Evolutionary conservation across 1,284 basidiomycete genomes (phyloP), one percentile per base, ranked within the genome.

Genomic region (Apiotrichum porosum): DNA sequence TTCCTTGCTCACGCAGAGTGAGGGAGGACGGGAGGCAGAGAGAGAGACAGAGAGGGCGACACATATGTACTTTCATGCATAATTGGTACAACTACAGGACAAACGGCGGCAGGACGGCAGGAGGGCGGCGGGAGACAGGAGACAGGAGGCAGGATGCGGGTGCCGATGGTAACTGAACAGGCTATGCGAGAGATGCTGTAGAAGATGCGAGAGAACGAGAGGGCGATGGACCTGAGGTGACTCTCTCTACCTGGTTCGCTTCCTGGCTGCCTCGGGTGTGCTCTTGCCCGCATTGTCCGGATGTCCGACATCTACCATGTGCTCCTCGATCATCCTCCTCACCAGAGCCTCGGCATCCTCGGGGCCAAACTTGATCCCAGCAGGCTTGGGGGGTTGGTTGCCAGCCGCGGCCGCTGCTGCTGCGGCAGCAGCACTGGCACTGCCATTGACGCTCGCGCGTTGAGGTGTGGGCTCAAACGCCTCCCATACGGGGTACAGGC

Each of bases 401-500:
- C 26, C 19, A 33, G 41, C 41, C 37, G 47, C 79, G 80, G 66
- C 47, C 30, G 38, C 34, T n/a, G 40, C 38, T 19, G 32, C 39
- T 23, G 41, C 31, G 3, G 38, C 44, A 1, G 33, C 47, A 4
- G 32, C 44, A 31, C 39, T 44, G 39, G 18, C 22, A 17, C 22
- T 18, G 8, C 14, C 23, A 17, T 39, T 31, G 15, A 26, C 28
- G 26, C 15, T 43, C n/a, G 14, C 18, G 23, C 47, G 44, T 22
- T 28, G 49, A 8, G 52, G 51, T 12, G 60, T 42, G 6, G 68
- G 67, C 51, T 69, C 69, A 35, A 92, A 88, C 12, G 81, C 76
- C 45, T 87, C 84, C 88, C 90, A 94, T 0, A 92, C 77, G 6
- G 84, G 81, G 66, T 95, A 97, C n/a, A 90, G 72, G 4, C 84